Percentiles rank a stretch among this genome's conserved stretches.
Evolutionary conservation across 1,139 yeast genomes (phyloP).

Genomic region (Suhomyces terraborum): DNA sequence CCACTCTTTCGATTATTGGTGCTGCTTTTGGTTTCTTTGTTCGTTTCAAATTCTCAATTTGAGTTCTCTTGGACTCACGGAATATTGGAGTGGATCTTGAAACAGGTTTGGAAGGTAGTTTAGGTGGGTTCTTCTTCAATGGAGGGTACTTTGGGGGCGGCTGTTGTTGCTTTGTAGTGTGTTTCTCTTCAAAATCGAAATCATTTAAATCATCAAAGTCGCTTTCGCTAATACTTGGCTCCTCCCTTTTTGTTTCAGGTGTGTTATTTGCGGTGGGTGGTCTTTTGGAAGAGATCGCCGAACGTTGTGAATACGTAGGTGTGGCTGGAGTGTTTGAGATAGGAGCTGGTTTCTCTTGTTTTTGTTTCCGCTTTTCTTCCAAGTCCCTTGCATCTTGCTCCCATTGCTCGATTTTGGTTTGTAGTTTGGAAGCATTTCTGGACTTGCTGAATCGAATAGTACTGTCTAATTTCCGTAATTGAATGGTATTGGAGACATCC

Average conservation of each 20-base stretch:
- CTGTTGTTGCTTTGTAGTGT: conserved; percentile 6
- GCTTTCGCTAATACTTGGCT: conserved; percentile 35
- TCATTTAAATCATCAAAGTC: conserved; percentile 41
- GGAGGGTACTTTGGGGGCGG: conserved; percentile 13
- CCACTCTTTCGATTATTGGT: conserved; percentile 16
- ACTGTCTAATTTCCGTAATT: conserved; percentile 30
- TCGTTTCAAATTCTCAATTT: conserved; percentile 4
- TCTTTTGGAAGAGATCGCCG: conserved; percentile 18
- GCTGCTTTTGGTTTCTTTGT: conserved; percentile 9
- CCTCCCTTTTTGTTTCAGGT: conserved; percentile 23
- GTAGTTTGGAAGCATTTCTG: conserved; percentile 31
- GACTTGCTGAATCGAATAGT: conserved; percentile 43
- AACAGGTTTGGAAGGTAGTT: not conserved
- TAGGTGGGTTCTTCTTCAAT: conserved; percentile 4
- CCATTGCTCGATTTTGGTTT: conserved; percentile 17
- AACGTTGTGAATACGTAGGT: conserved; percentile 6
- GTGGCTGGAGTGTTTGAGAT: conserved; percentile 2
- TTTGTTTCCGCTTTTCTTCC: not conserved
- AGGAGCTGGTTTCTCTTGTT: not conserved
- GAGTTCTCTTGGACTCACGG: conserved; percentile 1
- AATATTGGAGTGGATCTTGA: not conserved
- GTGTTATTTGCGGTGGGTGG: conserved; percentile 22
- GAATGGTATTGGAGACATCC: conserved; percentile 20
- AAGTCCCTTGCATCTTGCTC: conserved; percentile 14
- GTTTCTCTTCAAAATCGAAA: conserved; percentile 18